Evolutionary conservation across 2,329 filamentous ascomycete genomes (phyloP).

Genomic region (Sarocladium kiliense): DNA sequence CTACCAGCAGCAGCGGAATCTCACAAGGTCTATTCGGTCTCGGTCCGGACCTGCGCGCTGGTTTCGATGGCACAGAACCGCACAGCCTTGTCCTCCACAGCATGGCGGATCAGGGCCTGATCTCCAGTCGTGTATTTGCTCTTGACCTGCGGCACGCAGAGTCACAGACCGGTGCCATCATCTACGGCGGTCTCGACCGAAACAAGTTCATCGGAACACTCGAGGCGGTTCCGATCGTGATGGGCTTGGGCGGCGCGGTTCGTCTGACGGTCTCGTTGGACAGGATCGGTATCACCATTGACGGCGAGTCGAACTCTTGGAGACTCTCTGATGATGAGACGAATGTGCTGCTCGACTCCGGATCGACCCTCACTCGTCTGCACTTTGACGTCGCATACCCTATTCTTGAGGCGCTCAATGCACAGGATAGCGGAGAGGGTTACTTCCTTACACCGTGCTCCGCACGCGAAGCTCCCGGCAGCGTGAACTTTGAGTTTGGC

Average conservation of each 20-base stretch:
- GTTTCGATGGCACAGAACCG: constrained; percentile 29
- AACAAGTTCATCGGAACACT: constrained; percentile 46
- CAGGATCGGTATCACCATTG: constrained; percentile 25
- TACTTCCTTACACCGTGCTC: constrained; percentile 41
- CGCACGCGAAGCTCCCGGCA: constrained; percentile 28
- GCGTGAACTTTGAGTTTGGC: constrained; percentile 44
- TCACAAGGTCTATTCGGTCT: constrained; percentile 48
- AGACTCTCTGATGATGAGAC: constrained; percentile 24
- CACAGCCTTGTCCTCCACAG: constrained; percentile 52
- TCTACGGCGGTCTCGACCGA: constrained; percentile 49
- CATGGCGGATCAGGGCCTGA: constrained; percentile 40
- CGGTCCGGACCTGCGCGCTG: constrained; percentile 33
- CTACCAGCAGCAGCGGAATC: constrained; percentile 38
- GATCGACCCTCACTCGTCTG: constrained; percentile 44
- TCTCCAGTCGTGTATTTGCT: constrained; percentile 44
- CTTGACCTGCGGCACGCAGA: constrained; percentile 43
- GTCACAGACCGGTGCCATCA: constrained; percentile 39
- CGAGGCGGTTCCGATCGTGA: constrained; percentile 36
- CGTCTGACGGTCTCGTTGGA: constrained; percentile 30
- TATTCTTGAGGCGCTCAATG: constrained; percentile 38
- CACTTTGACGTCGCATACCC: constrained; percentile 35
- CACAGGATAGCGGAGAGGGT: constrained; percentile 32
- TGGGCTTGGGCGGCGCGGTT: constrained; percentile 27
- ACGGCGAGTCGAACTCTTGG: constrained; percentile 16
- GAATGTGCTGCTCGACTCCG: constrained; percentile 46